Base-by-base conservation (phyloP, 1,139 yeast species). In the Taphrina deformans region DNA sequence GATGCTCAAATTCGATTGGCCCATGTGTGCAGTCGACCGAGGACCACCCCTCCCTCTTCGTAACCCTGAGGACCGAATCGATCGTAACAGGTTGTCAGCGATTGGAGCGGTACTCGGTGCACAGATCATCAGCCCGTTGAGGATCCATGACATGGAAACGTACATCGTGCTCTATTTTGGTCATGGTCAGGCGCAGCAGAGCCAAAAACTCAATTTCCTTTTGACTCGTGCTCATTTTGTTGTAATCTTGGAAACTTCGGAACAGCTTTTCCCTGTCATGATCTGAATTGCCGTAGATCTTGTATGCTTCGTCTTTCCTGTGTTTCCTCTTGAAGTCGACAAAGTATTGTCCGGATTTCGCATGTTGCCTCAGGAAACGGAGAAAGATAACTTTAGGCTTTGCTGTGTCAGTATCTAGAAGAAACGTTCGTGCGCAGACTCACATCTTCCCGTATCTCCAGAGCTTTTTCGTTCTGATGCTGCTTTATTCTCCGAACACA, bases 301-400 rank as follows among this genome's bases (percentile, higher is more conserved):
- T 68, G 66, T 80, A 75, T 29, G 71, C 74, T 0, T 72, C 69
- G 6, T 72, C 72, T 10, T 71, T 73, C 27, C 78, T 73, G 70
- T 73, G 70, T 65, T 76, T 75, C 21, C 83, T 75, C 67, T 80
- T 80, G 70, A 83, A 82, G 59, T 81, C 84, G n/a, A 78, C 70
- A 67, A 78, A 83, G 56, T 78, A 75, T 10, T 21, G 18, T 53
- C 73, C 67, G 18, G 75, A 76, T 12, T 72, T 71, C 62, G 72
- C 73, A 3, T 72, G 69, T n/a, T 69, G 63, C n/a, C 73, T 72
- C 16, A 82, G 67, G 50, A 77, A 74, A 18, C 71, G 69, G 52
- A 79, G 69, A 67, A 73, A 81, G 55, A 70, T 69, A 1, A 73
- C 69, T 45, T 73, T 65, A 67, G 67, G 74, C 67, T 21, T 71